Base-by-base conservation (phyloP, 441 rosid species). In the Breynia disticha region DNA sequence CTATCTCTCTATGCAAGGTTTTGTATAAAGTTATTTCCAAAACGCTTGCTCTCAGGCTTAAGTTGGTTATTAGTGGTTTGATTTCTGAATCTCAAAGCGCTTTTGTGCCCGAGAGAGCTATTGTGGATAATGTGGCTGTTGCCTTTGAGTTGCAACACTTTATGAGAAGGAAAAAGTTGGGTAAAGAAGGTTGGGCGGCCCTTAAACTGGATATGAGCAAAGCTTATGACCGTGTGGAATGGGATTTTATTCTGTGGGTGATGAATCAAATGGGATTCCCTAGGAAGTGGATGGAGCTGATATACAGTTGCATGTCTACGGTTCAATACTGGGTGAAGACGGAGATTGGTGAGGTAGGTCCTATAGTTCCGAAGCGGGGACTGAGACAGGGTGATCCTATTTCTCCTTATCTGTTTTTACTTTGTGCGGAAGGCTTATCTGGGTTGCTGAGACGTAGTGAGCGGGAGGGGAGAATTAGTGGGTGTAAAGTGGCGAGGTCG, bases 311-410 rank as follows among this genome's bases (percentile, higher is more conserved):
- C 47, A 28, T 47, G 13, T 24, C 32, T 7, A 24, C 32, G 32
- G 32, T 7, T 24, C 3, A 24, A 7, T 24, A n/a, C 7, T 24
- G 32, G 32, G 32, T 24, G n/a, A n/a, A n/a, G 7, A 24, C 32
- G 7, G 32, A 24, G 32, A 7, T 24, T 24, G 32, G 19, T 16
- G 4, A 10, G 7, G 12, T 11, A 3, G 54, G 32, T 1, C 14
- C 14, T 0, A 17, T 50, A 0, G n/a, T 1, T 1, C 50, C 50
- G 8, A 2, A 4, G 1, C 0, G 60, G 15, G 51, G 51, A 0
- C 9, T 57, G 1, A 2, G 46, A 10, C 61, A 57, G 19, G 54
- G 61, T 2, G 61, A 57, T 18, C 61, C 45, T 2, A 11, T 57
- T 0, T 57, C 54, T 0, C 61, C 61, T 0, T 48, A 22, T 24